Base-by-base conservation (phyloP, 768 basidiomycete species). In the Phlebiopsis flavidoalba region DNA sequence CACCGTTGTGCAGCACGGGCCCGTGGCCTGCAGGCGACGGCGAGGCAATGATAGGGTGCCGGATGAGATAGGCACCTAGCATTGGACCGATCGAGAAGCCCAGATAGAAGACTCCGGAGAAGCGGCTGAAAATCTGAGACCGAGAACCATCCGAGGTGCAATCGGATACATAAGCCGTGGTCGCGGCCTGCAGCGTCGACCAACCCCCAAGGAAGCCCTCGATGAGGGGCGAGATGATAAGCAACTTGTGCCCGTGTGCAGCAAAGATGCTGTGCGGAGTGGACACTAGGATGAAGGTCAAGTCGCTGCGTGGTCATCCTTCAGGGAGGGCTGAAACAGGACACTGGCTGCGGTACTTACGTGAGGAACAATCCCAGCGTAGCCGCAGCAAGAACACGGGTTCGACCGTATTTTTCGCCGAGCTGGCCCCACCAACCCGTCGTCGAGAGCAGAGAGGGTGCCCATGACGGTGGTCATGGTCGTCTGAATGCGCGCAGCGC, bases 351-450 rank as follows among this genome's bases (percentile, higher is more conserved):
- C 77, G 26, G 26, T 60, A 75, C 85, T 59, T 67, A 92, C 93
- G 88, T 89, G 64, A 83, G 72, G 57, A 92, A 77, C 1, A 93
- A 79, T 15, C 94, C 93, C 19, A 85, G 62, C 6, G 88, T 77
- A 40, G 87, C 81, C 15, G 84, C 71, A 1, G 83, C 81, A 59
- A 95, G 82, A 48, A 95, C 83, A 24, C 80, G 81, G 52, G 87
- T 93, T 37, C 94, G 81, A 10, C 94, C 94, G 63, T 86, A 75
- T 8, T 78, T 73, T 70, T 95, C 93, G 10, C 90, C 87, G 46
- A 86, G 82, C 53, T 85, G 81, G 55, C 91, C 91, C 94, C 94
- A 97, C 75, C 87, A 90, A 0, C 89, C 91, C 0, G 92, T 92
- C 4, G 89, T 91, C n/a, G 51, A 92, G 74, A 0, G 91, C 91